Evolutionary conservation across 371 early-diverging fungal species (phyloP).

Genomic region (Zopfochytrium polystomum): DNA sequence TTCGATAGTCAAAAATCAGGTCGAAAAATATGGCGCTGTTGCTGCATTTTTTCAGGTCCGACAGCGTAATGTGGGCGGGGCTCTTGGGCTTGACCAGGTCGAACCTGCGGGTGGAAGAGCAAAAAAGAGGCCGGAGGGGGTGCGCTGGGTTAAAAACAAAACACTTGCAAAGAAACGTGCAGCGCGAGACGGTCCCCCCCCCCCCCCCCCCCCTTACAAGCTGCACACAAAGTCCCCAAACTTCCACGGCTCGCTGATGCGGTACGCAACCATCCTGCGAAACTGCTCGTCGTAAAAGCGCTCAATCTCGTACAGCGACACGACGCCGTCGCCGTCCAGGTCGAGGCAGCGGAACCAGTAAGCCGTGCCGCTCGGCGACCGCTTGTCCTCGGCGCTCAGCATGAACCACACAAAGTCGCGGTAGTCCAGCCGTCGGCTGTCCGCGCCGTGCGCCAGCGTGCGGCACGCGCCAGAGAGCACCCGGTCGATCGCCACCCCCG

Average conservation of each 20-base stretch:
- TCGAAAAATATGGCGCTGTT: constrained; percentile 65
- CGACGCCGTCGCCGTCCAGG: constrained; percentile 81
- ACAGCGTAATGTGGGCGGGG: constrained; percentile 53
- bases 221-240: constrained; percentile 71
- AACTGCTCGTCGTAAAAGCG: constrained; percentile 83
- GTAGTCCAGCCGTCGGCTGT: constrained; percentile 28
- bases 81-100: constrained; percentile 64
- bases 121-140: not conserved
- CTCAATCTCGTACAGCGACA: constrained; percentile 79
- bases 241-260: constrained; percentile 61
- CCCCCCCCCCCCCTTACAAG: constrained; percentile 44
- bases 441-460: constrained; percentile 22
- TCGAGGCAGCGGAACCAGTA: constrained; percentile 95
- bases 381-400: constrained; percentile 84
- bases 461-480: constrained; percentile 17
- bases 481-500: constrained; percentile 9
- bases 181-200: not conserved
- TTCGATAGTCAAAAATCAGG: constrained; percentile 69
- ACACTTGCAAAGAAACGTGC: constrained; percentile 4
- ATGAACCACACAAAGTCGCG: constrained; percentile 70
- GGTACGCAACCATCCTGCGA: constrained; percentile 58
- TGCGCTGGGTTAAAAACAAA: not conserved
- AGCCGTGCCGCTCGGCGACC: constrained; percentile 70
- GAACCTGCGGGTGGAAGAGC: constrained; percentile 32
- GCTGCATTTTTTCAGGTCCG: constrained; percentile 61